A percentile compares a stretch with the other conserved stretches of the same genome.
phyloP scores from a whole-genome alignment of 2,329 filamentous ascomycete genomes.

The Aaosphaeria arxii region DNA sequence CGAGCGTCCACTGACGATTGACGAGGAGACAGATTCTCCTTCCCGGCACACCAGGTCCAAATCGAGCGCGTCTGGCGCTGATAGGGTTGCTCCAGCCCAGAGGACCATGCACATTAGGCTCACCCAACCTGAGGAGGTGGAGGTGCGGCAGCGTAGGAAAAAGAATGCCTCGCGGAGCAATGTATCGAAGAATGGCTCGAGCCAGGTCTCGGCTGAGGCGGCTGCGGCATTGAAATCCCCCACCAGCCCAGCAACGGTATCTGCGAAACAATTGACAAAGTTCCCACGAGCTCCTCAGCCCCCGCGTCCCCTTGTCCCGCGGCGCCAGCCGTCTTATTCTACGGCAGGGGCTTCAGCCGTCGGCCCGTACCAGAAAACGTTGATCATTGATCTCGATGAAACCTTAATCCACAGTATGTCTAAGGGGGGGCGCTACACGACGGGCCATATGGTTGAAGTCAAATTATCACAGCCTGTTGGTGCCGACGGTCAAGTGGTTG shows the following conservation, averaged over 20 bases:
- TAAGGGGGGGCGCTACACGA: constrained; percentile 92
- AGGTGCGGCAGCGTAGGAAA: constrained; percentile 68
- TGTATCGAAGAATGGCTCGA: constrained; percentile 18
- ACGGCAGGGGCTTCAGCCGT: constrained; percentile 29
- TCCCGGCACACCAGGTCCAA: constrained; percentile 63
- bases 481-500: constrained; percentile 64
- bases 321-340: constrained; percentile 84
- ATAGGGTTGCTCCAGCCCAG: constrained; percentile 66
- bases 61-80: constrained; percentile 49
- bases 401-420: constrained; percentile 98
- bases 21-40: constrained; percentile 38
- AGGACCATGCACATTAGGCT: constrained; percentile 90
- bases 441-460: constrained; percentile 98
- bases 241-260: constrained; percentile 66
- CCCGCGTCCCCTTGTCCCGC: constrained; percentile 84
- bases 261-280: constrained; percentile 67
- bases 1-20: constrained; percentile 27
- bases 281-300: constrained; percentile 89
- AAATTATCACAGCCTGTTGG: constrained; percentile 73
- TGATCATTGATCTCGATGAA: constrained; percentile 94
- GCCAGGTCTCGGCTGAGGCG: constrained; percentile 39
- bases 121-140: constrained; percentile 67
- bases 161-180: constrained; percentile 51
- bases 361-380: constrained; percentile 69
- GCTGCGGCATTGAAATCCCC: constrained; percentile 85